Conservation (phyloP, 2,329 filamentous ascomycete genomes). For the Tolypocladium ophioglossoides region DNA sequence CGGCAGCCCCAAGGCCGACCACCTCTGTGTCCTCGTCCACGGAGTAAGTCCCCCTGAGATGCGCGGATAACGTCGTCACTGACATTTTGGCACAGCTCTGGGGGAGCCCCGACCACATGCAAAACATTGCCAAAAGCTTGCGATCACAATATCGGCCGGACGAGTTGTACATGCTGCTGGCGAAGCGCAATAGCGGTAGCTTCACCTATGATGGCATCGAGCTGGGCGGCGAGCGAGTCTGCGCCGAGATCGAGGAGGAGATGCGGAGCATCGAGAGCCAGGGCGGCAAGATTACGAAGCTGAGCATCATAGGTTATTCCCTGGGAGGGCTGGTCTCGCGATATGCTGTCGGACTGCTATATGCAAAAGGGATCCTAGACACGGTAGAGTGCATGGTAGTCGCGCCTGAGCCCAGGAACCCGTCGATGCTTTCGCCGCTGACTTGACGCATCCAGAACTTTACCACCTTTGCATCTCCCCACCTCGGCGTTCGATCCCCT, state of each 20-base stretch:
- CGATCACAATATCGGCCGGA: conserved; percentile 51
- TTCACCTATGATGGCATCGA: conserved; percentile 65
- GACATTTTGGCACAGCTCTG: conserved; percentile 44
- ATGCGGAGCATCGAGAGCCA: conserved; percentile 42
- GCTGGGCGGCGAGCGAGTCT: conserved; percentile 55
- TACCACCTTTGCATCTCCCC: conserved; percentile 80
- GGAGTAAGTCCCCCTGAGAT: conserved; percentile 41
- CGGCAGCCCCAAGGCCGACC: conserved; percentile 46
- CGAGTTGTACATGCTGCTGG: conserved; percentile 57
- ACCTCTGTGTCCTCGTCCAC: conserved; percentile 70
- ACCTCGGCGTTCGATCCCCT: conserved; percentile 66
- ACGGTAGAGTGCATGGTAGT: conserved; percentile 66
- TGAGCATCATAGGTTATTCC: conserved; percentile 85
- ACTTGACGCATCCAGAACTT: conserved; percentile 55
- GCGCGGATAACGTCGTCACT: conserved; percentile 3
- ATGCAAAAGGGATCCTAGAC: conserved; percentile 72
- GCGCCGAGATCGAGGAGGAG: conserved; percentile 56
- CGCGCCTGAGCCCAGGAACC: not conserved
- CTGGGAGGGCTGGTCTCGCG: conserved; percentile 78
- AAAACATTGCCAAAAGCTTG: conserved; percentile 54
- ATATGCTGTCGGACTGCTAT: conserved; percentile 76
- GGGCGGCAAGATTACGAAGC: conserved; percentile 65
- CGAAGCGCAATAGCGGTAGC: conserved; percentile 62
- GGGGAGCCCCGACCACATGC: conserved; percentile 69
- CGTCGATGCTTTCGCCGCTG: conserved; percentile 2